These are phyloP conservation scores for Sanghuangporus weigelae DNA, from an alignment of 1,284 basidiomycete genomes.

Conservation along the genomic window DNA sequence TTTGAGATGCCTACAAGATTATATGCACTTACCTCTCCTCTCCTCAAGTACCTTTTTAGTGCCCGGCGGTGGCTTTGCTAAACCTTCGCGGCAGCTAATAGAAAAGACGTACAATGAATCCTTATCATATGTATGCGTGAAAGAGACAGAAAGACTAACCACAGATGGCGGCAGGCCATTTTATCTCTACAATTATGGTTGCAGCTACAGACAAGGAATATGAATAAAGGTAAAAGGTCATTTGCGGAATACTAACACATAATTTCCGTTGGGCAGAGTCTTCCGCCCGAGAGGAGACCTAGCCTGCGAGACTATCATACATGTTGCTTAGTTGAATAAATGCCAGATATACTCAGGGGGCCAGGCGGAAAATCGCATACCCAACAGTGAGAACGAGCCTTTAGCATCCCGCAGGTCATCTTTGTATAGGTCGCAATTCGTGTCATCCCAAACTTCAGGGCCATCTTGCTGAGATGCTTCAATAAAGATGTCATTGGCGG, in stretches of 20 bases:
- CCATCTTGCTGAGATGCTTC: conserved; percentile 59
- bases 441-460: conserved; percentile 56
- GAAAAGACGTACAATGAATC: conserved; percentile 1
- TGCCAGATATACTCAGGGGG: not conserved
- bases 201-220: conserved; percentile 42
- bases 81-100: conserved; percentile 64
- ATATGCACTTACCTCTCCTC: conserved; percentile 14
- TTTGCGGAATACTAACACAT: conserved; percentile 36
- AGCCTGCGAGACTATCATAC: not conserved
- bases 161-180: conserved; percentile 63
- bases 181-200: conserved; percentile 80
- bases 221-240: not conserved
- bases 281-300: conserved; percentile 14
- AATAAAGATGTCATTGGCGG: conserved; percentile 56
- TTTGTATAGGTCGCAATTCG: conserved; percentile 36
- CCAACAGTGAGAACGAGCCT: not conserved
- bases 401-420: conserved; percentile 19
- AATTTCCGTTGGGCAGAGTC: conserved; percentile 45
- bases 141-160: conserved; percentile 35
- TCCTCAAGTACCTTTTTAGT: conserved; percentile 30
- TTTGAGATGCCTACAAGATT: not conserved
- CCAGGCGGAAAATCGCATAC: not conserved
- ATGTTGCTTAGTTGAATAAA: no score
- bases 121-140: not conserved
- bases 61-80: conserved; percentile 44